Base-by-base conservation (phyloP, 2,329 filamentous ascomycete genomes). In the Aspergillus clavatus region DNA sequence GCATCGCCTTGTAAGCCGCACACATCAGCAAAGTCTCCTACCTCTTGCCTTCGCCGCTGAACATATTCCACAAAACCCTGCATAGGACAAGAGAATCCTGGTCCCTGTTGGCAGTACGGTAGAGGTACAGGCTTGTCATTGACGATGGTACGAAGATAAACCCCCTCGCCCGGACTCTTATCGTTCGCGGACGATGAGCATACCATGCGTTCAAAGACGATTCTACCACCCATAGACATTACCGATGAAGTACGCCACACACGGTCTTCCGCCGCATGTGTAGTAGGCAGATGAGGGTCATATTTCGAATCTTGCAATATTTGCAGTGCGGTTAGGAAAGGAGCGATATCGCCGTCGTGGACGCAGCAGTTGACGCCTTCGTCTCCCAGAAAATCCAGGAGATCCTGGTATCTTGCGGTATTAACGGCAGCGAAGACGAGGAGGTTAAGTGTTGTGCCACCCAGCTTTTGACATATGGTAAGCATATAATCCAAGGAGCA, bases 331-430 rank as follows among this genome's bases (percentile, higher is more conserved):
- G 76, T 68, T 12, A 81, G 60, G 56, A 81, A 71, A 2, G 77
- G 77, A 2, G 77, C 69, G 18, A 82, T 78, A 48, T 81, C 79
- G 26, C 76, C 77, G 51, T 82, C 79, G 47, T 82, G 79, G 3
- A 78, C 78, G 50, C 67, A 69, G 27, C 0, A 19, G 14, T 18
- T 18, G 7, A 21, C 19, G n/a, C n/a, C n/a, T n/a, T n/a, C n/a
- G n/a, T n/a, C n/a, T n/a, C n/a, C n/a, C n/a, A n/a, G n/a, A n/a
- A n/a, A n/a, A n/a, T n/a, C n/a, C n/a, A n/a, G n/a, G n/a, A n/a
- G n/a, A n/a, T n/a, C n/a, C n/a, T n/a, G n/a, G n/a, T n/a, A n/a
- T n/a, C n/a, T n/a, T n/a, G n/a, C n/a, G n/a, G n/a, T n/a, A n/a
- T n/a, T n/a, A n/a, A n/a, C n/a, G n/a, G n/a, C n/a, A n/a, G n/a